phyloP scores from a whole-genome alignment of 2,329 filamentous ascomycete species.

The Venturiaceae sp. region DNA sequence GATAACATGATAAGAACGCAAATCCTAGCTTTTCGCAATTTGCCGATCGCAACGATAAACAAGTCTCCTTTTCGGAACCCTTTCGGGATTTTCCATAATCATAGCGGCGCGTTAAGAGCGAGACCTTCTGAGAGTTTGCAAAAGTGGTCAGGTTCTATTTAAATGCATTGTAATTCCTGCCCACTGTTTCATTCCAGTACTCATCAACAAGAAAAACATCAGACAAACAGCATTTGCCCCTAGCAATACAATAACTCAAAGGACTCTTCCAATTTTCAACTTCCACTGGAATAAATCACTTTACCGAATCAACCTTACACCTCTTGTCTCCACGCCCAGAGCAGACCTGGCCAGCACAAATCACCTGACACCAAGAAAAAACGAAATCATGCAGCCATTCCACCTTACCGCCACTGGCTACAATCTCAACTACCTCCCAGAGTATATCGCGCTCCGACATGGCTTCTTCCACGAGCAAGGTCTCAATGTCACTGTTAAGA shows the following conservation, averaged over 20 bases:
- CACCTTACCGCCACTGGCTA: constrained; percentile 18
- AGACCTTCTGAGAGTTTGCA: too few relatives aligned
- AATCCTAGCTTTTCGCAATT: background rate
- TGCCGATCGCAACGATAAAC: background rate
- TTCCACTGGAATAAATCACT: background rate
- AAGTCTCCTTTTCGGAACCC: background rate
- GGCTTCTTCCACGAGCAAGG: constrained; percentile 21
- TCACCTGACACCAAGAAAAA: too few relatives aligned
- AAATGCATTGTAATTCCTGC: background rate
- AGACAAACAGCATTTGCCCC: background rate
- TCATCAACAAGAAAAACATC: background rate
- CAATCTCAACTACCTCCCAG: constrained; percentile 21
- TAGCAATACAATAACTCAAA: background rate
- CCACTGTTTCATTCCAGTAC: too few relatives aligned
- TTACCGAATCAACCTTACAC: background rate
- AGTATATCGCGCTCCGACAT: constrained; percentile 21
- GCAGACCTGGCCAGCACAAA: too few relatives aligned
- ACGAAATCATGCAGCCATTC: constrained; percentile 10
- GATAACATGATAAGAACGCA: background rate
- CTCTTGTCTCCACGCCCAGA: background rate
- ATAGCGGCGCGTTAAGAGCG: too few relatives aligned
- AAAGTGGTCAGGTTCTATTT: background rate
- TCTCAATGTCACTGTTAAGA: constrained; percentile 18
- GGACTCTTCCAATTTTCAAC: background rate
- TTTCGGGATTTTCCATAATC: background rate